Evolutionary conservation across 2,329 filamentous ascomycete species (phyloP).

Genomic region (Phialophora expanda): DNA sequence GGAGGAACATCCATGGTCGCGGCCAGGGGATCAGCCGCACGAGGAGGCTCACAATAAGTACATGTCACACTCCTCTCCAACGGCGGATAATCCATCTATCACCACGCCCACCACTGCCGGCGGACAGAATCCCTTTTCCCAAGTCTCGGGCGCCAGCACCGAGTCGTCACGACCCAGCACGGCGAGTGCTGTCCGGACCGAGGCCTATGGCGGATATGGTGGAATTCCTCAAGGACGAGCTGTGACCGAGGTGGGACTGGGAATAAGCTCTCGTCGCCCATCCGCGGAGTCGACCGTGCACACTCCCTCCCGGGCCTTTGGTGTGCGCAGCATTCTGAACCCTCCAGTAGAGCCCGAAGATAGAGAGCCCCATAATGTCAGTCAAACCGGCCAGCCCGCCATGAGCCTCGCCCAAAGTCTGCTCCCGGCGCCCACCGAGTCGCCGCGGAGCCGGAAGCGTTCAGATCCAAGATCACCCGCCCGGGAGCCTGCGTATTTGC

Average conservation of each 20-base stretch:
- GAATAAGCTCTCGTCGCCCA: constrained; percentile 20
- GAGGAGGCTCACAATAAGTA: constrained; percentile 36
- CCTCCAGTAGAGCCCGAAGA: constrained; percentile 44
- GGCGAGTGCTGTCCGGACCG: constrained; percentile 27
- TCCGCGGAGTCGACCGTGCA: constrained; percentile 28
- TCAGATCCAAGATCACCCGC: constrained; percentile 34
- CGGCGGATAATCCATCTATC: constrained; percentile 28
- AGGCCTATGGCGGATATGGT: constrained; percentile 29
- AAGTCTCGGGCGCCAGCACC: constrained; percentile 15
- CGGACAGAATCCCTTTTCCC: constrained; percentile 18
- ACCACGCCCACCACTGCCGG: constrained; percentile 26
- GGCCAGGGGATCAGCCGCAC: constrained; percentile 31
- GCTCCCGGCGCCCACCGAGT: constrained; percentile 41
- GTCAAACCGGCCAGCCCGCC: constrained; percentile 16
- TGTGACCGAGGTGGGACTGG: constrained; percentile 21
- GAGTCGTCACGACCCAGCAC: constrained; percentile 33
- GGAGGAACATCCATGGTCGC: constrained; percentile 37
- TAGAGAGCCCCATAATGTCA: constrained; percentile 15
- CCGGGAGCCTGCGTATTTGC: constrained; percentile 22
- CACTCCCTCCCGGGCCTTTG: constrained; percentile 44
- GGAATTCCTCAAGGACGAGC: constrained; percentile 17
- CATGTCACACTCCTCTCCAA: constrained; percentile 37
- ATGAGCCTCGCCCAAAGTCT: constrained; percentile 23
- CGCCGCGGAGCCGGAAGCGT: constrained; percentile 37
- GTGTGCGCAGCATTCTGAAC: constrained; percentile 55